Base-by-base conservation (phyloP, 2,329 filamentous ascomycete genomes). In the Sclerotinia borealis region DNA sequence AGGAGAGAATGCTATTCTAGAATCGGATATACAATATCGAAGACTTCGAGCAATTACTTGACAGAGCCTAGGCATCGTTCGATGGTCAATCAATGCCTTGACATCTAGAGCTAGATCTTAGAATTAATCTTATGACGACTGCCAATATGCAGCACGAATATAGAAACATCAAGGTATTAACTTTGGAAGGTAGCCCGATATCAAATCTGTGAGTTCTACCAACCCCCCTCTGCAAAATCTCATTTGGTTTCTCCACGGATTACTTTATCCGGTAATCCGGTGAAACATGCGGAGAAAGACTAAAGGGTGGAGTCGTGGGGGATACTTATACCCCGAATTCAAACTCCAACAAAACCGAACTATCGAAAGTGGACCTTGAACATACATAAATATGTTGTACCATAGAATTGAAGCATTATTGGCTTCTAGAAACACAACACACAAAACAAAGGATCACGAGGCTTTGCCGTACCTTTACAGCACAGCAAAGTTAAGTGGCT, bases 1-100 rank as follows among this genome's bases (percentile, higher is more conserved):
- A 73, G 67, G 70, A 75, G 69, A 72, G 69, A 55, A 70, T 74
- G 71, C 58, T 60, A 15, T 68, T 70, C 22, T 70, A 65, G 48
- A 52, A 25, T 6, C 7, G 9, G 13, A 6, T 6, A 25, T 43
- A 22, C 13, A 41, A 22, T 43, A 27, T 31, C 2, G 25, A 9
- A 13, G 4, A 13, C 37, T 36, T 37, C 13, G 31, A 37, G 13
- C 4, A 27, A 39, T 27, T 25, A 27, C 34, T 39, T 17, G n/a
- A 39, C 9, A 19, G 22, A 11, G 15, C 4, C 17, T 36, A 25
- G 15, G 19, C 27, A 45, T 19, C 19, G 4, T 4, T 25, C n/a
- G 19, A 25, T 45, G 39, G 8, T 34, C n/a, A n/a, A n/a, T n/a
- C 15, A 36, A 45, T 13, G 7, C 17, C n/a, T 34, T 17, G 29